Evolutionary conservation across 164 flowering plant species (phyloP).

Genomic region (Dillenia turbinata): DNA sequence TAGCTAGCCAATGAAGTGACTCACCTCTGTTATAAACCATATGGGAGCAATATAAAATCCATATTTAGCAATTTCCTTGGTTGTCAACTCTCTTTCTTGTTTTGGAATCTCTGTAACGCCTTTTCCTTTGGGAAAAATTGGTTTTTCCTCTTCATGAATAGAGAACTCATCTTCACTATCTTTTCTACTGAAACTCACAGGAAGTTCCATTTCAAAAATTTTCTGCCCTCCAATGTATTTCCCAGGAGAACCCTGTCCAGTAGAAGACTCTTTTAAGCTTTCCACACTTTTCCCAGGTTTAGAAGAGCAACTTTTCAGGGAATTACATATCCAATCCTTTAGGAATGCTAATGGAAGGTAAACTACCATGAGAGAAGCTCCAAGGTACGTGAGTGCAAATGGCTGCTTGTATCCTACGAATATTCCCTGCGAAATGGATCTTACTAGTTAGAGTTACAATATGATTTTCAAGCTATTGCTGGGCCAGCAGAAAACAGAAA

Average conservation of each 20-base stretch:
- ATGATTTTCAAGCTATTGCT: no score
- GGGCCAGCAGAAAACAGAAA: no score
- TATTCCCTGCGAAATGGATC: conserved; percentile 48
- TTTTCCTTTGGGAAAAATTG: conserved; percentile 41
- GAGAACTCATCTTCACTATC: conserved; percentile 64
- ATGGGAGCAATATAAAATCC: conserved; percentile 91
- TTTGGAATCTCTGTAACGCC: conserved; percentile 37
- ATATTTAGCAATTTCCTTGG: conserved; percentile 60
- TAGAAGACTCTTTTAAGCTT: conserved; percentile 27
- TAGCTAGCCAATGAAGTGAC: background rate
- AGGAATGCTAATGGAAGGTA: conserved; percentile 87
- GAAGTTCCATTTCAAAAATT: conserved; percentile 59
- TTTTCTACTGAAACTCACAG: conserved; percentile 46
- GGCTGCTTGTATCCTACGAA: conserved; percentile 87
- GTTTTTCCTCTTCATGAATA: conserved; percentile 48
- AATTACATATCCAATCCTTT: conserved; percentile 70
- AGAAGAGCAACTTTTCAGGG: conserved; percentile 47
- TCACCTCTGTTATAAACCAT: conserved; percentile 97
- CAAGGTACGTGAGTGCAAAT: conserved; percentile 93
- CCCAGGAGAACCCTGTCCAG: conserved; percentile 43
- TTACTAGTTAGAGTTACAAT: no score
- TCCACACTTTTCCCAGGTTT: conserved; percentile 43
- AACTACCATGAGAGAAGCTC: conserved; percentile 94
- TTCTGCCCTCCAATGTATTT: conserved; percentile 41
- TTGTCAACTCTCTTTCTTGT: conserved; percentile 39